phyloP scores from a whole-genome alignment of 2,329 filamentous ascomycete species.

The Sporothrix humicola region DNA sequence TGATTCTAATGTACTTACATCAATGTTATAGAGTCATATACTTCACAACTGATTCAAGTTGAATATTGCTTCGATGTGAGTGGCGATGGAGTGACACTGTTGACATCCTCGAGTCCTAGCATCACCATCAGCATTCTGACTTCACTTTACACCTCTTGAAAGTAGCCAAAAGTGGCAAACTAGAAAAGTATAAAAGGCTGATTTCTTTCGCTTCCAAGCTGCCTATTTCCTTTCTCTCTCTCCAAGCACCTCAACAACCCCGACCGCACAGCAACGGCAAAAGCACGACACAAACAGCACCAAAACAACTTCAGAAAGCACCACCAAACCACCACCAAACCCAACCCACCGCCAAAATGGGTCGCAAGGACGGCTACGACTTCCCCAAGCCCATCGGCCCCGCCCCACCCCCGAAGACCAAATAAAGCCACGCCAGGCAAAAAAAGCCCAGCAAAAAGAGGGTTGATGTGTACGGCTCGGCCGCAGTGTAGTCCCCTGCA shows the following conservation, averaged over 20 bases:
- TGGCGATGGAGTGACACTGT: not conserved
- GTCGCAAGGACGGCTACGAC: conserved; percentile 29
- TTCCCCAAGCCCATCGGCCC: conserved; percentile 18
- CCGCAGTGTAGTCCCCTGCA: too few relatives aligned
- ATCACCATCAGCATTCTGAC: not conserved
- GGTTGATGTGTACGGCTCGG: too few relatives aligned
- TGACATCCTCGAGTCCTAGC: not conserved
- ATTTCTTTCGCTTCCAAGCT: not conserved
- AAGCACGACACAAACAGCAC: not conserved
- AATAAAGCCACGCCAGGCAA: not conserved
- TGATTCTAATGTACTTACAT: not conserved
- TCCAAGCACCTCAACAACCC: not conserved
- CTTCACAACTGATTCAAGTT: not conserved
- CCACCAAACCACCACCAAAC: not conserved
- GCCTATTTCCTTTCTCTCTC: not conserved
- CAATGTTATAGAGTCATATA: conserved; percentile 18
- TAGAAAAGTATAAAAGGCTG: not conserved
- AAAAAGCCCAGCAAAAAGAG: not conserved
- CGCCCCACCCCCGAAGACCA: not conserved
- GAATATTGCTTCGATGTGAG: not conserved
- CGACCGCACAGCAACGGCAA: not conserved
- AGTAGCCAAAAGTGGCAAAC: not conserved
- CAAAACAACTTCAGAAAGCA: not conserved
- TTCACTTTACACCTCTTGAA: not conserved
- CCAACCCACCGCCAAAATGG: conserved; percentile 17